These are phyloP conservation scores for Solanum ahanhuiri DNA, from an alignment of 257 asterid species.

Conservation along the genomic window DNA sequence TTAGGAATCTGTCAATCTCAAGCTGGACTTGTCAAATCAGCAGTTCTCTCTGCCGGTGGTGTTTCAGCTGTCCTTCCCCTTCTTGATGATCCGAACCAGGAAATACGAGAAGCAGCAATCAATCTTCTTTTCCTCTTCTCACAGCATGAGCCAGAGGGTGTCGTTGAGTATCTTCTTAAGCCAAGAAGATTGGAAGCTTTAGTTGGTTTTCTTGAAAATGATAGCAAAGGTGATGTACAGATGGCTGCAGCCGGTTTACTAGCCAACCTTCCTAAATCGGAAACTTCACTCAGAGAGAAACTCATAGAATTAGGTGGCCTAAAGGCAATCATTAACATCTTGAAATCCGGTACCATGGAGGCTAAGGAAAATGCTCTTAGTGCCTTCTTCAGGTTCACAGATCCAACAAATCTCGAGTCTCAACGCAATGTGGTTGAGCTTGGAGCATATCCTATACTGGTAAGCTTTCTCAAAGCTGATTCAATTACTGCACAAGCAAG, in stretches of 20 bases:
- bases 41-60: conserved; percentile 45
- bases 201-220: conserved; percentile 48
- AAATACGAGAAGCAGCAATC: conserved; percentile 45
- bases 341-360: conserved; percentile 28
- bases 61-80: conserved; percentile 42
- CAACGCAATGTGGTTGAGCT: conserved; percentile 32
- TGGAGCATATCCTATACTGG: conserved; percentile 30
- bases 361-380: conserved; percentile 61
- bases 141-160: conserved; percentile 54
- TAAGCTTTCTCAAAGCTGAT: conserved; percentile 27
- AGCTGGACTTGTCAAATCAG: conserved; percentile 39
- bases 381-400: conserved; percentile 52
- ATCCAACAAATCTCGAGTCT: conserved; percentile 38
- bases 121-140: conserved; percentile 49
- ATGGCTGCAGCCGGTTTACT: conserved; percentile 59
- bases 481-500: conserved; percentile 42
- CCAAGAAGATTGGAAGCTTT: conserved; percentile 50
- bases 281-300: conserved; percentile 33
- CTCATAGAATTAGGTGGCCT: conserved; percentile 49
- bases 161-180: conserved; percentile 50
- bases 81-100: conserved; percentile 48
- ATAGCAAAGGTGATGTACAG: conserved; percentile 37
- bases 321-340: conserved; percentile 33
- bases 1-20: conserved; percentile 47
- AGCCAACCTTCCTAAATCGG: conserved; percentile 57